Evolutionary conservation across 805 yeast genomes (phyloP).

Genomic region (Pichia deserticola): DNA sequence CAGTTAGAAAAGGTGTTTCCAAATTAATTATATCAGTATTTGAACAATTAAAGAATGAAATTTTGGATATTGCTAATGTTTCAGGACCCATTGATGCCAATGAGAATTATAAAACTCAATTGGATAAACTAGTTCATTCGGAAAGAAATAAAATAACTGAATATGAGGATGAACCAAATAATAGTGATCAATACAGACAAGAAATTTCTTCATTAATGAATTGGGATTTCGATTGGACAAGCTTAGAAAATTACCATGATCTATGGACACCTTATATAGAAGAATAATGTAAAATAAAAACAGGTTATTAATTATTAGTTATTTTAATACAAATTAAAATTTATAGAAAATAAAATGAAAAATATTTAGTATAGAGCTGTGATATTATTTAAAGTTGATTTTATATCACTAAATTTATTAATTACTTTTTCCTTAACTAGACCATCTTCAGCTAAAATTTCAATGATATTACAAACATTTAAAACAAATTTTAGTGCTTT

Average conservation of each 20-base stretch:
- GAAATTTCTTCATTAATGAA: neutral
- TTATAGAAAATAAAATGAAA: too few species aligned
- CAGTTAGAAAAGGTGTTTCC: neutral
- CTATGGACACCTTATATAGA: neutral
- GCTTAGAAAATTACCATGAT: neutral
- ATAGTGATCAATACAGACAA: neutral
- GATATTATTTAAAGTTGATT: neutral
- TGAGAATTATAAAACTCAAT: neutral
- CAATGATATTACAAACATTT: constrained; percentile 19
- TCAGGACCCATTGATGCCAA: neutral
- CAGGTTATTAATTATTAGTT: too few species aligned
- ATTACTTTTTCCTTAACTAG: constrained; percentile 14
- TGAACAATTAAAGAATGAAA: neutral
- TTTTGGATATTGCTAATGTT: neutral
- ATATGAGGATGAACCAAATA: neutral
- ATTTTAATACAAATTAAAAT: too few species aligned
- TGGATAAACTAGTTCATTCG: neutral
- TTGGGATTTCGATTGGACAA: neutral
- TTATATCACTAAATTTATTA: neutral
- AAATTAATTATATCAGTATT: neutral
- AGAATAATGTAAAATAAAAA: neutral
- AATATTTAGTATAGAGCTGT: neutral
- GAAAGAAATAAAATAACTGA: neutral
- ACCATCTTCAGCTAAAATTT: constrained; percentile 11
- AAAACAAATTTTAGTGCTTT: constrained; percentile 20